Conservation (phyloP, 257 asterid genomes). For the Solanum lycopersicoides region DNA sequence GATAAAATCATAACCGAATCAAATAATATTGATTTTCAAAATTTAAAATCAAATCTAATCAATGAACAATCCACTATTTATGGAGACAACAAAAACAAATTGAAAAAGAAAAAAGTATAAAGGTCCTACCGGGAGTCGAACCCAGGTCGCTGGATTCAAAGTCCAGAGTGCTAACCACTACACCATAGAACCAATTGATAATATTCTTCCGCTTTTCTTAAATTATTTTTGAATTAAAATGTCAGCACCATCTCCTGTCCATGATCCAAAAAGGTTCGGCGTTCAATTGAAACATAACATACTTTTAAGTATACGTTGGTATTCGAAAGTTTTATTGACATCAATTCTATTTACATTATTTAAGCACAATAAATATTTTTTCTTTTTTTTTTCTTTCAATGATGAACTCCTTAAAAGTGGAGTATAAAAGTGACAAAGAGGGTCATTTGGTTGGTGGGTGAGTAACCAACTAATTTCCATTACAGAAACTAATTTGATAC, state of each 20-base stretch:
- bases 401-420: background rate
- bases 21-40: background rate
- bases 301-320: background rate
- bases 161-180: slow-evolving; percentile 99
- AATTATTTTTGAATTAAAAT: no score
- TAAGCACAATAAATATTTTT: background rate
- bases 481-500: no score
- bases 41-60: no score
- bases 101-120: background rate
- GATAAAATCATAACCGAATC: no score
- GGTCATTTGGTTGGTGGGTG: background rate
- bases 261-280: background rate
- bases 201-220: rapidly evolving
- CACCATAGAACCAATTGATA: slow-evolving; percentile 29
- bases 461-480: background rate
- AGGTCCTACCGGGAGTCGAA: slow-evolving; percentile 98
- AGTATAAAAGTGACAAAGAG: background rate
- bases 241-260: no score
- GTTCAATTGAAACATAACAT: background rate
- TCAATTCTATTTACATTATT: background rate
- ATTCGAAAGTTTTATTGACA: background rate
- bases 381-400: background rate
- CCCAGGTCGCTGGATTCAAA: slow-evolving; percentile 99
- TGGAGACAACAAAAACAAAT: background rate
- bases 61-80: background rate